phyloP scores from a whole-genome alignment of 768 basidiomycete species.

The Suillus subluteus region DNA sequence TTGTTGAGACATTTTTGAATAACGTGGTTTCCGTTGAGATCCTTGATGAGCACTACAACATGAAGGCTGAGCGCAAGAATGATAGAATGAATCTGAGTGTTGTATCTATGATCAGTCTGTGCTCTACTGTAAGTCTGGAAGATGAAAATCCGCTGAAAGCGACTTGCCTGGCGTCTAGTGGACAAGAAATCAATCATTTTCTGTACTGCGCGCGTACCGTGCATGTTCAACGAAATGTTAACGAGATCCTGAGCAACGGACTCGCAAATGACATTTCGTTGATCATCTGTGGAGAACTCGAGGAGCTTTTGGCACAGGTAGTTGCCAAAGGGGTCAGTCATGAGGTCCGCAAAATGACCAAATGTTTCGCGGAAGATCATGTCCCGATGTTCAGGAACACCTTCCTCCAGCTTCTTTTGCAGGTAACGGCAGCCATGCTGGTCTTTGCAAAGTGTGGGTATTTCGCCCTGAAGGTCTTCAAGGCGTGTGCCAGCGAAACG shows the following conservation, averaged over 20 bases:
- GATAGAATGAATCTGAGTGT: conserved; percentile 93
- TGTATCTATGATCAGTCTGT: conserved; percentile 82
- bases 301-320: conserved; percentile 98
- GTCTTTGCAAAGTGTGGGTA: conserved; percentile 93
- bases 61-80: conserved; percentile 96
- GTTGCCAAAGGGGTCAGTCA: conserved; percentile 99
- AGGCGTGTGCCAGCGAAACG: conserved; percentile 95
- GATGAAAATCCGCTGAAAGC: conserved; percentile 34
- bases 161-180: conserved; percentile 86
- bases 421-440: conserved; percentile 98
- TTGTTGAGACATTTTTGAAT: conserved; percentile 99
- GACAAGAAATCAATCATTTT: conserved; percentile 99
- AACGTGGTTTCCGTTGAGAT: conserved; percentile 95
- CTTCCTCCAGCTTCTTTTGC: conserved; percentile 99
- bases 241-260: conserved; percentile 97
- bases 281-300: conserved; percentile 97
- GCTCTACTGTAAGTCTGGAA: conserved; percentile 56
- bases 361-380: conserved; percentile 99
- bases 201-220: conserved; percentile 98
- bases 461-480: conserved; percentile 95
- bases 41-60: conserved; percentile 99
- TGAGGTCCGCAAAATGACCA: conserved; percentile 95
- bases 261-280: conserved; percentile 95
- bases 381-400: conserved; percentile 92
- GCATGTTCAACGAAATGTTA: conserved; percentile 99